A percentile compares a stretch with the other conserved stretches of the same genome.
These are phyloP conservation scores for Scheffersomyces titani DNA, from an alignment of 1,139 yeast genomes.

Conservation along the genomic window DNA sequence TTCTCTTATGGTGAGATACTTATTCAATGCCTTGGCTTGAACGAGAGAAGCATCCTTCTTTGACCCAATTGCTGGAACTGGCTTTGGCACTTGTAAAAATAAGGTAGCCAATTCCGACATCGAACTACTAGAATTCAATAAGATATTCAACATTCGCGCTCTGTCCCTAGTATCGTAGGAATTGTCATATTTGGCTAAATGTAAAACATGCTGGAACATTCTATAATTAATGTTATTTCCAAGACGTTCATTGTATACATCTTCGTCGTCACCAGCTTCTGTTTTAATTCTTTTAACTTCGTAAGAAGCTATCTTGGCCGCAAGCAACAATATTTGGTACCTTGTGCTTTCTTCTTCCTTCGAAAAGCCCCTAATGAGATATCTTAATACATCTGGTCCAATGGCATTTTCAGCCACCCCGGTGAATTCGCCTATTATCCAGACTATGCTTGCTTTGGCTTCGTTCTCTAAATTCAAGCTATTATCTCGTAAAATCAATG, in stretches of 20 bases:
- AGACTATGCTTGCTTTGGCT: constrained; percentile 82
- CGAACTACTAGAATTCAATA: constrained; percentile 36
- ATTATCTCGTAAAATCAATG: constrained; percentile 29
- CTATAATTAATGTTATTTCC: constrained; percentile 40
- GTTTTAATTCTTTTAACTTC: constrained; percentile 42
- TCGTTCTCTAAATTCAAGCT: constrained; percentile 34
- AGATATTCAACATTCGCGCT: constrained; percentile 69
- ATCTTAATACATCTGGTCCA: constrained; percentile 78
- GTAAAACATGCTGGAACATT: constrained; percentile 62
- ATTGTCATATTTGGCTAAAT: constrained; percentile 71
- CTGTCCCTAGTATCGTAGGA: constrained; percentile 83
- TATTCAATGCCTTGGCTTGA: constrained; percentile 19
- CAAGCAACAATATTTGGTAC: constrained; percentile 68
- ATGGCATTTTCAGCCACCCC: constrained; percentile 41
- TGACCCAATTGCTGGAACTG: constrained; percentile 43
- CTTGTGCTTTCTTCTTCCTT: constrained; percentile 62
- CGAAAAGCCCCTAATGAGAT: constrained; percentile 55
- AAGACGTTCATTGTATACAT: constrained; percentile 32
- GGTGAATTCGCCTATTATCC: constrained; percentile 87
- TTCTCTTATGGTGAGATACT: constrained; percentile 29
- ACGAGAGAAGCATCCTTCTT: background rate
- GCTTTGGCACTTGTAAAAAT: constrained; percentile 82
- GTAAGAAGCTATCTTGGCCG: constrained; percentile 70
- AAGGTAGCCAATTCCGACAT: constrained; percentile 65
- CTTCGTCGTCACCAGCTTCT: constrained; percentile 20